A percentile compares a stretch with the other conserved stretches of the same genome.
Evolutionary conservation across 75 land plant genomes (phyloP).

Genomic region (Pinus taeda): DNA sequence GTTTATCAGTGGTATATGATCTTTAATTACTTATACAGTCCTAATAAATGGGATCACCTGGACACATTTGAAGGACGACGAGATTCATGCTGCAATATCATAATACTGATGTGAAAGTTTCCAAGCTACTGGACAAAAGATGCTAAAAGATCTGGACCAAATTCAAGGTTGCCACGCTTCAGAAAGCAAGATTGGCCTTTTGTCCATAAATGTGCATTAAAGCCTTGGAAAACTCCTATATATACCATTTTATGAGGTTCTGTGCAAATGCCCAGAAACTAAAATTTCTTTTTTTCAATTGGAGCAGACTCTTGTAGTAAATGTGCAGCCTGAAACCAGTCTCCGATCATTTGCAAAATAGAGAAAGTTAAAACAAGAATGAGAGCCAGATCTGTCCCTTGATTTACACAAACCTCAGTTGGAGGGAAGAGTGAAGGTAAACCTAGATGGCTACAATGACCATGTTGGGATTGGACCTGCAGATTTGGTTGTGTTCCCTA

Average conservation of each 20-base stretch:
- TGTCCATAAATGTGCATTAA: too few relatives aligned
- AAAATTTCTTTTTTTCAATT: slow-evolving; percentile 50
- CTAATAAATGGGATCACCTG: too few relatives aligned
- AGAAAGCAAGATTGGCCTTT: not conserved
- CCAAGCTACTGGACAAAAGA: not conserved
- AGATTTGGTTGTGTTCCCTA: too few relatives aligned
- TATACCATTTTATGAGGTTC: too few relatives aligned
- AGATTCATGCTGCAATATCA: not conserved
- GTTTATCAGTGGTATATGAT: not conserved
- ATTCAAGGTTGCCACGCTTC: not conserved
- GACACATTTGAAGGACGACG: not conserved
- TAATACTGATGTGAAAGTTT: not conserved
- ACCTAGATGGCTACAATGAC: too few relatives aligned
- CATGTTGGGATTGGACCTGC: too few relatives aligned
- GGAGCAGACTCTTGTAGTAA: slow-evolving; percentile 67
- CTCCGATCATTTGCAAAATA: too few relatives aligned
- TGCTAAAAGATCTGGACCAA: not conserved
- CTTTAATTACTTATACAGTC: not conserved
- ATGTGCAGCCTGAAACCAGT: slow-evolving; percentile 82
- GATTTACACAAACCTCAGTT: too few relatives aligned
- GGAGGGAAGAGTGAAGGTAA: too few relatives aligned
- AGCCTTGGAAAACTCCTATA: too few relatives aligned
- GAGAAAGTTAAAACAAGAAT: too few relatives aligned
- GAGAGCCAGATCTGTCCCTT: too few relatives aligned
- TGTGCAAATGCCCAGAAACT: not conserved